Conservation (phyloP, 176 grass and related monocot species). For the Oryza meyeriana region DNA sequence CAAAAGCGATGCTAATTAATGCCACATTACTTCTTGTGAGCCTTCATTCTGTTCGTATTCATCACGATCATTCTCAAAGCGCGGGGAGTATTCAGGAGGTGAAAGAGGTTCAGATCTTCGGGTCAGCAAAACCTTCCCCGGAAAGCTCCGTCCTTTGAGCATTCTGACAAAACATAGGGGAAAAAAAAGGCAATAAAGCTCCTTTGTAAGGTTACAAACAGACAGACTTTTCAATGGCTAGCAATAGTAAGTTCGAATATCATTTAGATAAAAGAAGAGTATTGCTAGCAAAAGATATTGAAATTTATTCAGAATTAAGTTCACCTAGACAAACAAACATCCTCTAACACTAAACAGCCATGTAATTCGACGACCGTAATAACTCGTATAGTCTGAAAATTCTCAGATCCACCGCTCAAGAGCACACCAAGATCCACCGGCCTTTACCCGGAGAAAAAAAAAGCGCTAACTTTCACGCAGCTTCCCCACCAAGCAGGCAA, state of each 20-base stretch:
- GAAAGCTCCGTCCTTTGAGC: conserved; percentile 88
- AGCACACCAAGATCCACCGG: neutral
- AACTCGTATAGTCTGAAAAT: neutral
- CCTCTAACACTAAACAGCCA: neutral
- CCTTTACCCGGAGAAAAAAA: neutral
- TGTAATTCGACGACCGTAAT: neutral
- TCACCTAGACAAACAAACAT: neutral
- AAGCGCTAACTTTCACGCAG: neutral
- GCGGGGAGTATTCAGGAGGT: conserved; percentile 47
- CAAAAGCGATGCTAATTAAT: conserved; percentile 15
- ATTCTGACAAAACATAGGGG: conserved; percentile 44
- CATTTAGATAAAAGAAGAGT: neutral
- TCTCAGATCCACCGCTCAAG: neutral
- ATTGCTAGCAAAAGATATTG: neutral
- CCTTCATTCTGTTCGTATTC: conserved; percentile 49
- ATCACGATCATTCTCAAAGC: conserved; percentile 49
- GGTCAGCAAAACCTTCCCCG: conserved; percentile 82
- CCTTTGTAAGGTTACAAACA: neutral
- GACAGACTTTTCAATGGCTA: neutral
- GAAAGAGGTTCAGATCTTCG: conserved; percentile 66
- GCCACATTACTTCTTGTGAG: conserved; percentile 53
- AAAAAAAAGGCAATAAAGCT: neutral
- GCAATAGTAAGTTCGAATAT: neutral
- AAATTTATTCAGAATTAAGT: neutral
- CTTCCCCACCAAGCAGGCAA: neutral